phyloP scores from a whole-genome alignment of 306 rosid species.

The Acacia confusa region DNA sequence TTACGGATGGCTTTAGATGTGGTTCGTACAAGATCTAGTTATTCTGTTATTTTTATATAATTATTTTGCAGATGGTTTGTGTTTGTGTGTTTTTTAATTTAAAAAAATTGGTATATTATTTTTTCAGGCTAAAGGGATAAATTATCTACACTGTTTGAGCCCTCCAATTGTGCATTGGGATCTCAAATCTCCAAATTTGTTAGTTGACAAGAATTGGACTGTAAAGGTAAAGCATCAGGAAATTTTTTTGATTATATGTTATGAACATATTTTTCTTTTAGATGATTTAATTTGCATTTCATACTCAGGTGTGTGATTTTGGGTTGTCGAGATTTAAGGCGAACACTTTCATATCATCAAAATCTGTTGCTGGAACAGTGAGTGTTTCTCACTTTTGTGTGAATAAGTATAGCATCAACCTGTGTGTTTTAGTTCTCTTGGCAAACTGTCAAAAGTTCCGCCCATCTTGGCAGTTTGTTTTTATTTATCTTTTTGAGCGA shows the following conservation, averaged over 20 bases:
- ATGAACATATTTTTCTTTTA: neutral
- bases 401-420: neutral
- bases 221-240: constrained; percentile 59
- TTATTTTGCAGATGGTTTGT: constrained; percentile 12
- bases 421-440: constrained; percentile 15
- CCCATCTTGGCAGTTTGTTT: neutral
- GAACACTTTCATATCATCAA: constrained; percentile 86
- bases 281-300: constrained; percentile 30
- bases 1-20: constrained; percentile 92
- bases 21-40: constrained; percentile 48
- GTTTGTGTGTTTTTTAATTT: neutral
- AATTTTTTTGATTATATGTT: neutral
- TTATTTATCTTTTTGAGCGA: neutral
- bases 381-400: constrained; percentile 32
- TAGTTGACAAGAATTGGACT: constrained; percentile 96
- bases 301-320: constrained; percentile 80
- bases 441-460: constrained; percentile 8
- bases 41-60: neutral
- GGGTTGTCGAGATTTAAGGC: constrained; percentile 98
- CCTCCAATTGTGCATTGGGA: constrained; percentile 98
- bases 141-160: constrained; percentile 88
- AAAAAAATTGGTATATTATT: neutral
- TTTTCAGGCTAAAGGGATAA: constrained; percentile 93
- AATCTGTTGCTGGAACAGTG: constrained; percentile 98
- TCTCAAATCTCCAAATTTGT: constrained; percentile 93